phyloP scores from a whole-genome alignment of 148 eudicot species.

The Hydrangea macrophylla region DNA sequence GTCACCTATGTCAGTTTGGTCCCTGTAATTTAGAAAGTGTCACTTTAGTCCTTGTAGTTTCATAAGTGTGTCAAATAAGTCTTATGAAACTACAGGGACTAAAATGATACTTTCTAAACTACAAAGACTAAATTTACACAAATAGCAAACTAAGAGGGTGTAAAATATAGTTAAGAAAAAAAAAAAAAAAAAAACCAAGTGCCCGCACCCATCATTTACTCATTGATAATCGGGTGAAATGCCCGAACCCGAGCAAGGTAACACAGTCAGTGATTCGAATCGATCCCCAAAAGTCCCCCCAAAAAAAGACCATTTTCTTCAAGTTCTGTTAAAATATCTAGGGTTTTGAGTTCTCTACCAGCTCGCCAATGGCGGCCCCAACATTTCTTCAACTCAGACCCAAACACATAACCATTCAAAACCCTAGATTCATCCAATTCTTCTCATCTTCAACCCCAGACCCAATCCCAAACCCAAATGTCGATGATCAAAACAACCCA shows the following conservation, averaged over 20 bases:
- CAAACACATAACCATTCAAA: slow-evolving; percentile 8
- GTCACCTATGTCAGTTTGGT: too few species aligned
- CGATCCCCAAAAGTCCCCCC: neutral
- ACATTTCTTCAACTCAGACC: slow-evolving; percentile 38
- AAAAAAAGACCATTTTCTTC: neutral
- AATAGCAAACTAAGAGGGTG: too few species aligned
- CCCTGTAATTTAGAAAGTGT: too few species aligned
- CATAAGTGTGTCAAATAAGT: too few species aligned
- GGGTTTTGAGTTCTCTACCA: slow-evolving; percentile 6
- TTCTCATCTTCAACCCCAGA: slow-evolving; percentile 32
- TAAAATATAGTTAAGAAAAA: too few species aligned
- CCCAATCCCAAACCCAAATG: slow-evolving; percentile 15
- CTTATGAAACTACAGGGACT: too few species aligned
- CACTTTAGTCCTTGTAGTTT: too few species aligned
- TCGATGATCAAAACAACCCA: slow-evolving; percentile 13
- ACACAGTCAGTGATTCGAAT: neutral
- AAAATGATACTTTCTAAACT: too few species aligned
- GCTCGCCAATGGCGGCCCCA: slow-evolving; percentile 52
- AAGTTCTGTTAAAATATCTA: neutral
- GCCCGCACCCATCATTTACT: too few species aligned
- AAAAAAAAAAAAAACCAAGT: too few species aligned
- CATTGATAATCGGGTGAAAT: neutral
- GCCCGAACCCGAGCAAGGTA: neutral
- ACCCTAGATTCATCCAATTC: slow-evolving; percentile 20
- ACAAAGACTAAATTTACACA: too few species aligned